Percentiles rank a stretch among this genome's conserved stretches.
Conservation (phyloP, 2,329 filamentous ascomycete genomes). For the Corinectria fuckeliana region DNA sequence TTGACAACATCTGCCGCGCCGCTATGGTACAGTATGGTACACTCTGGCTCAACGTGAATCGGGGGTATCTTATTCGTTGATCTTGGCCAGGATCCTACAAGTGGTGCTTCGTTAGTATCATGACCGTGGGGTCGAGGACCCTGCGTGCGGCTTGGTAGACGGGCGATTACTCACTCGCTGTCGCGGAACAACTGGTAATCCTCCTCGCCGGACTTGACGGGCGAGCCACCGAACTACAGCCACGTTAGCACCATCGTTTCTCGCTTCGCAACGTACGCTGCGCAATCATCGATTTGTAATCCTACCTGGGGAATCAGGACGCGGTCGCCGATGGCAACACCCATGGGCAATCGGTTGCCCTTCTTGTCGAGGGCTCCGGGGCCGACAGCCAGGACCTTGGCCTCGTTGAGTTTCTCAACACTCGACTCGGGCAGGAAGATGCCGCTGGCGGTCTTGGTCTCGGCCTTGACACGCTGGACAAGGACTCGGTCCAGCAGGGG, state of each 20-base stretch:
- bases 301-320: conserved; percentile 92
- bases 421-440: conserved; percentile 98
- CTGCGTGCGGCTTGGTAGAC: not conserved
- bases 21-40: conserved; percentile 48
- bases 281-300: not conserved
- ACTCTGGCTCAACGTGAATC: conserved; percentile 32
- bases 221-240: conserved; percentile 84
- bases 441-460: conserved; percentile 93
- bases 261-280: not conserved
- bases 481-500: conserved; percentile 98
- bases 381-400: conserved; percentile 92
- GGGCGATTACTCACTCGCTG: conserved; percentile 78
- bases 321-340: conserved; percentile 83
- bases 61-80: conserved; percentile 77
- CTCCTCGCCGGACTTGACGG: conserved; percentile 96
- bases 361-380: conserved; percentile 88
- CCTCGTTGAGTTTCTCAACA: conserved; percentile 98
- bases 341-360: conserved; percentile 85
- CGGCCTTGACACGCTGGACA: conserved; percentile 96
- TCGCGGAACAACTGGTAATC: conserved; percentile 97
- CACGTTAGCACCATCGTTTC: conserved; percentile 35
- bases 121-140: not conserved
- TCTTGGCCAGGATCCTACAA: conserved; percentile 91
- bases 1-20: conserved; percentile 25
- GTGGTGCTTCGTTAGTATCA: conserved; percentile 20